Evolutionary conservation across 495 filamentous ascomycete species (phyloP), one percentile per base, ranked within the genome.

Genomic region (Saxispiralis lemnorum): DNA sequence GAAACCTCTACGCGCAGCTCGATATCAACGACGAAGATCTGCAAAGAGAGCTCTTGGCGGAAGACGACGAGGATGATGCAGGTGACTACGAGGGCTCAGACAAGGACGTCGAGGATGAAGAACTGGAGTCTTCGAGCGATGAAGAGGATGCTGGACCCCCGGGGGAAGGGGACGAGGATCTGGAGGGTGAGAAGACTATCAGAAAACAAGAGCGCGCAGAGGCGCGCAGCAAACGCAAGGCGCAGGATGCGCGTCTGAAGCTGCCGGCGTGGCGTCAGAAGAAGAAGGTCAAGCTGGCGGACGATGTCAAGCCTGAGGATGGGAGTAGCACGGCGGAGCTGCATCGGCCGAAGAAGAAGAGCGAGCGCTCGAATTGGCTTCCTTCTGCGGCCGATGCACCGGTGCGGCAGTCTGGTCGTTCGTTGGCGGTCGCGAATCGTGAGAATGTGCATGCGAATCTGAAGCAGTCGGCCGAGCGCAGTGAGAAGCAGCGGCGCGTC

Each of bases 321-420:
- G 60, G 59, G 31, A 35, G 34, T 12, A 35, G 34, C 34, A 54
- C 63, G 7, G 56, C 63, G 20, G 60, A 69, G 13, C 35, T 35
- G 35, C 67, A 79, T 15, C 72, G 81, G 45, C 79, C 78, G 2
- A 87, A 83, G 66, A 97, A 94, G 67, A 95, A 93, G 62, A 85
- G 82, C 2, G 89, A 95, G 62, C 75, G 86, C 34, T 68, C 77
- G 32, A 93, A 84, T 45, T 94, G 86, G 84, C 68, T 95, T 21
- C 86, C 82, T 6, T 76, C 79, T 1, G 58, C 67, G 7, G 80
- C 81, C 44, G 85, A 93, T 53, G 73, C 77, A 46, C 84, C 86
- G 2, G 79, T 72, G 21, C 76, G 89, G 48, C 75, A 81, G 18
- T 95, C 88, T 0, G 79, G 79, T 14, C 81, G 89, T 48, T 72